Base-by-base conservation (phyloP, 176 grass and related monocot genomes). In the Carex kokanica region DNA sequence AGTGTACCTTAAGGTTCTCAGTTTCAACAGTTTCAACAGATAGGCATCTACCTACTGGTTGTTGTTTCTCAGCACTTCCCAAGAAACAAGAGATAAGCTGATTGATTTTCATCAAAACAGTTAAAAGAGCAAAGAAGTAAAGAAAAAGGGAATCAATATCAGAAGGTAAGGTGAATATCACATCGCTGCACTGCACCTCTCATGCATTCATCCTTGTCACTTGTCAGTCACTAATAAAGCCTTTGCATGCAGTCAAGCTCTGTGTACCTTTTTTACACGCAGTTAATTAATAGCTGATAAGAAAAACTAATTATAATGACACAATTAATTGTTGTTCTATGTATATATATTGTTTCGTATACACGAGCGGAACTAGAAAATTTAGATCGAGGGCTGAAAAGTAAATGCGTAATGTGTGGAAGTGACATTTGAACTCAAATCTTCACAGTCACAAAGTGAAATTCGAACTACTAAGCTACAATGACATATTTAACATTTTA, bases 161-260 rank as follows among this genome's bases (percentile, higher is more conserved):
- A 45, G 68, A 72, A 71, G 18, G 18, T 71, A 8, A 71, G 36
- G 36, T 38, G 36, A 38, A 38, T 38, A 71, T 71, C 32, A 20
- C 20, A 11, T 72, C 8, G 68, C 40, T 73, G 2, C 36, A 41
- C 69, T 73, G n/a, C 69, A 49, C 40, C 7, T 11, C 18, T 59
- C 56, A 69, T 41, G 65, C 65, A 69, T 73, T 51, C 3, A 74
- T 74, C 18, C 70, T 74, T 74, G 70, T 74, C 70, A 74, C 41
- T 52, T 74, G 70, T 74, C 70, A 52, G 21, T 24, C 70, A 24
- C 69, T 49, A 23, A 24, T 49, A 49, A 72, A 74, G 70, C 43
- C 43, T 74, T 74, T 49, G 21, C 43, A 73, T 73, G 41, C n/a
- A 12, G 41, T 23, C 40, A 21, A 49, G 41, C 70, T 74, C 20